These are phyloP conservation scores for Sporisorium graminicola DNA, from an alignment of 1,284 basidiomycete genomes.

Conservation along the genomic window DNA sequence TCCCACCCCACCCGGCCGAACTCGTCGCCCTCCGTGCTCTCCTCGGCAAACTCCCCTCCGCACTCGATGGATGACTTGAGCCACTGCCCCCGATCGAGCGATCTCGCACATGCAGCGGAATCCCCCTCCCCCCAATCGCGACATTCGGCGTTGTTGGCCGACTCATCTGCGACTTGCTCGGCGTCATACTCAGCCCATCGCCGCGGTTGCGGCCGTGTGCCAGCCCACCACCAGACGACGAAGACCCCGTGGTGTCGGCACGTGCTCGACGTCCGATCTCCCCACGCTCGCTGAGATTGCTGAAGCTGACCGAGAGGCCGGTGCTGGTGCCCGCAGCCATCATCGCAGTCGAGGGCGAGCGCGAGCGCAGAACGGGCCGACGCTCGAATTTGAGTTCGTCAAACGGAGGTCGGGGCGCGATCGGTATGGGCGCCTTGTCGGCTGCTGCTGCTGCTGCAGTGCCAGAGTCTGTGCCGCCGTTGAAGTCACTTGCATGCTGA, in stretches of 20 bases:
- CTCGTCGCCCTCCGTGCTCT: constrained; percentile 27
- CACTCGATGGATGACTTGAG: constrained; percentile 28
- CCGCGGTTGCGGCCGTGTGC: constrained; percentile 7
- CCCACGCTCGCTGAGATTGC: constrained; percentile 36
- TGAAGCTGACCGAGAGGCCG: constrained; percentile 46
- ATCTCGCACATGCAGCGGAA: constrained; percentile 31
- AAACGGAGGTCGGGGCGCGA: constrained; percentile 12
- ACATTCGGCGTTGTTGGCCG: constrained; percentile 34
- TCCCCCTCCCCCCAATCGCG: constrained; percentile 3
- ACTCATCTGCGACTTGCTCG: constrained; percentile 23
- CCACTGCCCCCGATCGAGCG: constrained; percentile 12
- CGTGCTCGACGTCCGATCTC: constrained; percentile 23
- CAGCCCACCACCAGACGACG: constrained; percentile 15
- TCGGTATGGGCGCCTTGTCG: constrained; percentile 16
- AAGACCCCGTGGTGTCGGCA: constrained; percentile 34
- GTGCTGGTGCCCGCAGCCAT: constrained; percentile 11
- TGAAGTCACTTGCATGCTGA: constrained; percentile 9
- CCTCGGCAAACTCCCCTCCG: constrained; percentile 32
- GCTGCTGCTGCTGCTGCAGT: background rate
- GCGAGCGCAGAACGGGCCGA: constrained; percentile 55
- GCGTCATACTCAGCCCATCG: constrained; percentile 42
- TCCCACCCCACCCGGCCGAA: constrained; percentile 9
- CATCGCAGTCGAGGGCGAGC: constrained; percentile 47
- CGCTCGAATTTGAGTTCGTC: constrained; percentile 58
- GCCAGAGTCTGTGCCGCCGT: background rate